These are phyloP conservation scores for Trapa bicornis DNA, from an alignment of 345 rosid genomes.

Conservation along the genomic window DNA sequence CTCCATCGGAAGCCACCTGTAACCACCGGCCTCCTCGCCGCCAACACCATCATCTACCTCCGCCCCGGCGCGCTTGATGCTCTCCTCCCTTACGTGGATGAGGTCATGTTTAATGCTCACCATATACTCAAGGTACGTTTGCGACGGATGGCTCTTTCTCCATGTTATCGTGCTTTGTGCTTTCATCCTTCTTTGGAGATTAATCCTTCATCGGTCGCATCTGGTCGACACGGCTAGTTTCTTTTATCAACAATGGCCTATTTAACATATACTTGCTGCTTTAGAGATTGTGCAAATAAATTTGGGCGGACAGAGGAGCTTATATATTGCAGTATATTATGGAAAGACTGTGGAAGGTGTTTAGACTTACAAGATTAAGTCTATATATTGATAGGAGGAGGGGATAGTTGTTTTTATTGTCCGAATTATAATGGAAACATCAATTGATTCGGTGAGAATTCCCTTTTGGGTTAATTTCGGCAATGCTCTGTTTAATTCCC, in stretches of 20 bases:
- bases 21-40: slow-evolving; percentile 68
- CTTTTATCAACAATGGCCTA: not conserved
- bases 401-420: not conserved
- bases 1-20: slow-evolving; percentile 88
- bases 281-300: not conserved
- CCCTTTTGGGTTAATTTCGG: not conserved
- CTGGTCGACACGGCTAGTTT: not conserved
- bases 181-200: not conserved
- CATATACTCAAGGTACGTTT: slow-evolving; percentile 67
- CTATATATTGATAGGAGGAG: not conserved
- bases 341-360: not conserved
- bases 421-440: not conserved
- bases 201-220: not conserved
- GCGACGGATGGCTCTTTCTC: not conserved
- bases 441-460: not conserved
- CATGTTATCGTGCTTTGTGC: not conserved
- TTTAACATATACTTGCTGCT: not conserved
- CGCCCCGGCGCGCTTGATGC: slow-evolving; percentile 52
- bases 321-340: not conserved
- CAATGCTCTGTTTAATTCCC: not conserved
- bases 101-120: slow-evolving; percentile 78
- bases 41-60: slow-evolving; percentile 62
- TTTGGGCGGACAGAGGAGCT: not conserved
- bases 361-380: not conserved
- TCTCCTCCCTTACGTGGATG: slow-evolving; percentile 50